phyloP scores from a whole-genome alignment of 805 yeast species.

The Priceomyces carsonii region DNA sequence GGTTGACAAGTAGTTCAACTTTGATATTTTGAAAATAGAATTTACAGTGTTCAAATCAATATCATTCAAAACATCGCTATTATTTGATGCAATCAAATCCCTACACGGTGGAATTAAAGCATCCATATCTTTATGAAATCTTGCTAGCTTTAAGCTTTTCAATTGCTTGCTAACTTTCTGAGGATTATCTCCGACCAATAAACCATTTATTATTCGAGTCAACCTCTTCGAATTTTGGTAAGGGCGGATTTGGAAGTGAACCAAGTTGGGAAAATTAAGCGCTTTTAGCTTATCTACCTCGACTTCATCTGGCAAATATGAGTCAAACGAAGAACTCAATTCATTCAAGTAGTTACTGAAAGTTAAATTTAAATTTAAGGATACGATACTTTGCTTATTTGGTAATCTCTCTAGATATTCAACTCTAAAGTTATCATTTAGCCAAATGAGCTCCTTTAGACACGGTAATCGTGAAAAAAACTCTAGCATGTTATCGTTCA shows the following conservation, averaged over 20 bases:
- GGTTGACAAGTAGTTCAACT: constrained; percentile 12
- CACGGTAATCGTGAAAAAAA: constrained; percentile 25
- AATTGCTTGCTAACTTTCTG: constrained; percentile 12
- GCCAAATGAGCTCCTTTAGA: constrained; percentile 34
- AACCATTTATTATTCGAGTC: constrained; percentile 17
- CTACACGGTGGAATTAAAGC: constrained; percentile 16
- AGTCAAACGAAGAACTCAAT: background rate
- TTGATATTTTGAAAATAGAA: constrained; percentile 11
- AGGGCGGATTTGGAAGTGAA: constrained; percentile 35
- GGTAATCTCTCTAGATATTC: constrained; percentile 32
- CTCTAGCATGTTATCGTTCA: constrained; percentile 21
- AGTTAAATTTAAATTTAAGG: constrained; percentile 31
- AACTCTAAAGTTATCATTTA: constrained; percentile 27
- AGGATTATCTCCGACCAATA: constrained; percentile 11
- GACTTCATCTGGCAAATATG: constrained; percentile 8
- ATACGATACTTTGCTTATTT: constrained; percentile 20
- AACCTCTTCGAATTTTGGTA: constrained; percentile 28
- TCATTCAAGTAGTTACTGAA: constrained; percentile 21
- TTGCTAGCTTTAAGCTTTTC: constrained; percentile 18
- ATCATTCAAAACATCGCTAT: constrained; percentile 8
- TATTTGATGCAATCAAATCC: constrained; percentile 11
- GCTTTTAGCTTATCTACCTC: background rate
- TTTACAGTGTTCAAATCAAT: constrained; percentile 12
- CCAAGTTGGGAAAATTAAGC: constrained; percentile 27
- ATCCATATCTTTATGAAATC: constrained; percentile 17